Evolutionary conservation across 148 eudicot genomes (phyloP).

Genomic region (Arctostaphylos glauca): DNA sequence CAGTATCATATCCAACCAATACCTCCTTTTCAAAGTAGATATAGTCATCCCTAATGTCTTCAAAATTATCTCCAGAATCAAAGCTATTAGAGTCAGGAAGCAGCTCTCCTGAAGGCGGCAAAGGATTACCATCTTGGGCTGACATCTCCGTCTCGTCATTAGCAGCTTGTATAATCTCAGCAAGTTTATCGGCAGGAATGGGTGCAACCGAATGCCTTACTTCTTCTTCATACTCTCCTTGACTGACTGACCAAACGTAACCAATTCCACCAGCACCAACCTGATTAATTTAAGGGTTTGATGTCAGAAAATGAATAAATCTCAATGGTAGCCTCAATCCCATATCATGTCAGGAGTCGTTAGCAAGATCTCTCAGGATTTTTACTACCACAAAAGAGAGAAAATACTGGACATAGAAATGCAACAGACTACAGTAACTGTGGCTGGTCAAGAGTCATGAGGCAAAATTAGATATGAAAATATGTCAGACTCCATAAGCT

Average conservation of each 20-base stretch:
- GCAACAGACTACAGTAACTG: too few species aligned
- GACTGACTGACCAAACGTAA: slow-evolving; percentile 75
- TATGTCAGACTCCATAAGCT: slow-evolving; percentile 7
- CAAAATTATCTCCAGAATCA: slow-evolving; percentile 56
- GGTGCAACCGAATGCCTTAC: slow-evolving; percentile 94
- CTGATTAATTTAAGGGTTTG: slow-evolving; percentile 28
- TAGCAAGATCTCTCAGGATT: neutral
- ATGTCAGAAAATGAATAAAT: slow-evolving; percentile 5
- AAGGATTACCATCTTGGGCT: slow-evolving; percentile 39
- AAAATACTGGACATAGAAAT: too few species aligned
- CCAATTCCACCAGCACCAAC: slow-evolving; percentile 91
- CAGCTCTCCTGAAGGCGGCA: slow-evolving; percentile 73
- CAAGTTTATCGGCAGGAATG: slow-evolving; percentile 69
- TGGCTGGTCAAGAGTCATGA: too few species aligned
- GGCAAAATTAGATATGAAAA: neutral
- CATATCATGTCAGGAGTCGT: neutral
- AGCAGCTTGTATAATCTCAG: slow-evolving; percentile 45
- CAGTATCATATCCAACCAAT: slow-evolving; percentile 1
- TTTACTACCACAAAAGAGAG: neutral
- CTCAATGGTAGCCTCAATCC: neutral
- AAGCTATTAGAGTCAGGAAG: slow-evolving; percentile 39
- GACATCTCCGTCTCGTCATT: slow-evolving; percentile 52
- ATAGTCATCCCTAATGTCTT: slow-evolving; percentile 52
- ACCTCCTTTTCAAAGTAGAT: slow-evolving; percentile 84
- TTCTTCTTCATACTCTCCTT: slow-evolving; percentile 77